Conservation (phyloP, 164 flowering plant species). For the Aristolochia californica region DNA sequence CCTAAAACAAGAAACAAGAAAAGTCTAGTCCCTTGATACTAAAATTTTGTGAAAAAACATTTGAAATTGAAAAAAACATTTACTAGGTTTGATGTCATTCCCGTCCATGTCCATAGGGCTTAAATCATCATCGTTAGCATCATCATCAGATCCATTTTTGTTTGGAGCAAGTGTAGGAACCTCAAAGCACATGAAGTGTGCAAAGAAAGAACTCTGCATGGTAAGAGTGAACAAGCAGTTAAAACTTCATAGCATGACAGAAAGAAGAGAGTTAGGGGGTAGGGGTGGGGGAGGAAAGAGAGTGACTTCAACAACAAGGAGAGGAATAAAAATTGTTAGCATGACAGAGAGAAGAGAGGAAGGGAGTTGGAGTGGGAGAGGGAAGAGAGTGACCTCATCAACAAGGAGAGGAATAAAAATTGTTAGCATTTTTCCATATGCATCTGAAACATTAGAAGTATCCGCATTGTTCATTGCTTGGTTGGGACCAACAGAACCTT, state of each 20-base stretch:
- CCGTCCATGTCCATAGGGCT: constrained; percentile 95
- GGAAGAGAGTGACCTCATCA: too few species aligned
- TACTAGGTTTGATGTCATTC: constrained; percentile 68
- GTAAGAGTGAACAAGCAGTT: constrained; percentile 3
- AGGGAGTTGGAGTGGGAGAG: too few species aligned
- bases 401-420: constrained; percentile 94
- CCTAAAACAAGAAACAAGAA: constrained; percentile 24
- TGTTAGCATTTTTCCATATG: constrained; percentile 91
- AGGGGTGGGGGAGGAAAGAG: constrained; percentile 1
- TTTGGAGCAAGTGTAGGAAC: constrained; percentile 85
- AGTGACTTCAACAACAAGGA: too few species aligned
- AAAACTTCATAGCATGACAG: constrained; percentile 1
- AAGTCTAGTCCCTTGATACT: not conserved
- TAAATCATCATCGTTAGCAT: constrained; percentile 69
- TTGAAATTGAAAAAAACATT: not conserved
- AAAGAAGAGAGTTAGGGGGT: not conserved
- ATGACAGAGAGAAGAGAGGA: too few species aligned
- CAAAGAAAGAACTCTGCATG: constrained; percentile 94
- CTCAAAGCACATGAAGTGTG: constrained; percentile 99
- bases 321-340: too few species aligned
- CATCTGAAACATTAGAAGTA: constrained; percentile 89
- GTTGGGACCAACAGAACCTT: constrained; percentile 65
- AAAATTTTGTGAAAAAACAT: not conserved
- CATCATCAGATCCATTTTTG: constrained; percentile 42
- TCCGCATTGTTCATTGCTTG: constrained; percentile 62